Evolutionary conservation across 2,329 filamentous ascomycete genomes (phyloP), one percentile per base, ranked within the genome.

Genomic region (Microcera coccophila): DNA sequence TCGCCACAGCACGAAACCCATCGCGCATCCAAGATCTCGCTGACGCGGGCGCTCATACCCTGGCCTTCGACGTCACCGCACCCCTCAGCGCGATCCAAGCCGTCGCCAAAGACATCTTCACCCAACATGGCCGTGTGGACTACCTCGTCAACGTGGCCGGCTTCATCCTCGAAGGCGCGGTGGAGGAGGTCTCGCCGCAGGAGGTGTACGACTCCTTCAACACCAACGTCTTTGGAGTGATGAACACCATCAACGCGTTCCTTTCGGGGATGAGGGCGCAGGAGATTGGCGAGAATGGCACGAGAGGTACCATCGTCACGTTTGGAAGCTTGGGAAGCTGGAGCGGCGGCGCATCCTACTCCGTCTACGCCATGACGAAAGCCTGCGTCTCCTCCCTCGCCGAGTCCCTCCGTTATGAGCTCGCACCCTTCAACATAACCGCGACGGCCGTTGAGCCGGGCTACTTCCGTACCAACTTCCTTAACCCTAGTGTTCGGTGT

Each of bases 151-250:
- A 75, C 19, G 66, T 71, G 1, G 72, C 72, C 0, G 74, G 70
- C 0, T 75, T 64, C 53, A 62, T 71, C 26, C 62, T 74, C 4
- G 63, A 69, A 20, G 71, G 68, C 1, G 57, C 65, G 0, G 54
- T 67, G 2, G 72, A 75, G 46, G 71, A 71, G 47, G 53, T 57
- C 0, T 63, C 60, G 3, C 55, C 60, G 2, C 49, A 67, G 26
- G 68, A 72, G 46, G 52, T 67, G 18, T 61, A 59, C 10, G 55
- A 62, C 3, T 49, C 58, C 10, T 77, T 76, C 57, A 67, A 73
- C 53, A 75, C 74, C 22, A 80, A 81, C 42, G 72, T 80, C 21
- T 74, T 79, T 47, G 76, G 75, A 3, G 58, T 65, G 7, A 57
- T 76, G 39, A 75, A 73, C 42, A 66, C 76, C 1, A 66, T 70